Conservation (phyloP, 2,329 filamentous ascomycete species). For the Pyrenophora tritici-repentis region DNA sequence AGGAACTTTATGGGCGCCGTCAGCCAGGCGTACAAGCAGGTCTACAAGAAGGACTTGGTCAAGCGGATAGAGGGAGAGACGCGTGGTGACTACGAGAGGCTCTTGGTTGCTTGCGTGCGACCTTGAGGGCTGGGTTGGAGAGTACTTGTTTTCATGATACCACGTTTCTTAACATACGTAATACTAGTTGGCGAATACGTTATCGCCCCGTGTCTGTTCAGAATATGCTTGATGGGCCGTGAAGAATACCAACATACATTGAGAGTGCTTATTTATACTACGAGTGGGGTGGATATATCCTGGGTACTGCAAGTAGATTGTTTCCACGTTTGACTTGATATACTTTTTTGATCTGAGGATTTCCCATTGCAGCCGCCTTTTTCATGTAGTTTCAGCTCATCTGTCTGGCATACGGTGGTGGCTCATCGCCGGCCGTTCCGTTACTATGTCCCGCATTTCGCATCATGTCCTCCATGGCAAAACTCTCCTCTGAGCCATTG, state of each 20-base stretch:
- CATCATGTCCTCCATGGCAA: slow-evolving; percentile 1
- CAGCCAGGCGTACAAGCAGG: slow-evolving; percentile 75
- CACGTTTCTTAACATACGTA: neutral
- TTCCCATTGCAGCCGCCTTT: neutral
- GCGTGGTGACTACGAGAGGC: slow-evolving; percentile 77
- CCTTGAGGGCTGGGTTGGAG: slow-evolving; percentile 6
- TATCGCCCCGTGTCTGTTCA: too few species aligned
- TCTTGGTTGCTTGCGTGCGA: slow-evolving; percentile 70
- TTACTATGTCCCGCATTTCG: neutral
- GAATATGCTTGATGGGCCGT: too few species aligned
- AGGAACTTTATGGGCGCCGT: slow-evolving; percentile 73
- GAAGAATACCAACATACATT: too few species aligned
- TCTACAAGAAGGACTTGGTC: slow-evolving; percentile 69
- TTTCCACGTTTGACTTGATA: too few species aligned
- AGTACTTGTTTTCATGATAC: slow-evolving; percentile 4
- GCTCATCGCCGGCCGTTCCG: neutral
- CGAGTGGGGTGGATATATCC: too few species aligned
- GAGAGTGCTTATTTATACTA: too few species aligned
- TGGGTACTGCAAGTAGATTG: too few species aligned
- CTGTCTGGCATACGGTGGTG: slow-evolving; percentile 9
- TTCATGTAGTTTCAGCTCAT: neutral
- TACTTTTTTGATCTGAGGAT: too few species aligned
- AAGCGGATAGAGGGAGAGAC: slow-evolving; percentile 80
- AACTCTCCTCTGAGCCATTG: slow-evolving; percentile 9
- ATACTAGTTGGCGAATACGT: too few species aligned